Conservation (phyloP, 495 filamentous ascomycete species). For the Monascus purpureus region DNA sequence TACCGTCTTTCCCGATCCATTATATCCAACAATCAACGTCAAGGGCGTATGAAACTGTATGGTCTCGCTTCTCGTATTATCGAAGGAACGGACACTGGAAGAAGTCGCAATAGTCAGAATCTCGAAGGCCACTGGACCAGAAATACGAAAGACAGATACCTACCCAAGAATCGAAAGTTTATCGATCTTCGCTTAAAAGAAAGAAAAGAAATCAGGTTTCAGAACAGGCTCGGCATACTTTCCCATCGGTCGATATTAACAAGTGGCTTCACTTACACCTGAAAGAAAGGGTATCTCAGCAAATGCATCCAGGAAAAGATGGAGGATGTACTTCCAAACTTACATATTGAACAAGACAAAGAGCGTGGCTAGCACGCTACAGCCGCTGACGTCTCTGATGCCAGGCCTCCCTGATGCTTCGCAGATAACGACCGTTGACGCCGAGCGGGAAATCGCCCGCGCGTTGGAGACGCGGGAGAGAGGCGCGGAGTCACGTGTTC, state of each 20-base stretch:
- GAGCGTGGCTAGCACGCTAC: too few relatives aligned
- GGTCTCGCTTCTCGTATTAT: constrained; percentile 57
- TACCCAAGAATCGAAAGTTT: constrained; percentile 75
- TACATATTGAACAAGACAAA: not conserved
- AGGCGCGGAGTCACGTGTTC: too few relatives aligned
- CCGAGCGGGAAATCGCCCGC: too few relatives aligned
- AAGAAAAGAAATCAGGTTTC: constrained; percentile 1
- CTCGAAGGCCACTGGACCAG: not conserved
- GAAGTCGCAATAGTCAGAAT: not conserved
- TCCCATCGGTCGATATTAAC: constrained; percentile 1
- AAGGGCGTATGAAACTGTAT: constrained; percentile 83
- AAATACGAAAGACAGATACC: constrained; percentile 5
- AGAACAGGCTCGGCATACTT: constrained; percentile 3
- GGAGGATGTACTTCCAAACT: not conserved
- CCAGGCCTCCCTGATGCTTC: too few relatives aligned
- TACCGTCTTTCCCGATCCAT: constrained; percentile 92
- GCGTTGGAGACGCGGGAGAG: too few relatives aligned
- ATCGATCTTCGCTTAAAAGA: constrained; percentile 55
- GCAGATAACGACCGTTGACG: too few relatives aligned
- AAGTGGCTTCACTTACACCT: constrained; percentile 10
- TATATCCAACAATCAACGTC: constrained; percentile 90
- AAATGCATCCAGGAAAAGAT: too few relatives aligned
- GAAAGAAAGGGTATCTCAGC: too few relatives aligned
- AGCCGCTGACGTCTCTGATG: too few relatives aligned
- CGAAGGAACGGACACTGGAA: constrained; percentile 77